These are phyloP conservation scores for Pyrenopolyporus hunteri DNA, from an alignment of 495 filamentous ascomycete genomes.

Conservation along the genomic window DNA sequence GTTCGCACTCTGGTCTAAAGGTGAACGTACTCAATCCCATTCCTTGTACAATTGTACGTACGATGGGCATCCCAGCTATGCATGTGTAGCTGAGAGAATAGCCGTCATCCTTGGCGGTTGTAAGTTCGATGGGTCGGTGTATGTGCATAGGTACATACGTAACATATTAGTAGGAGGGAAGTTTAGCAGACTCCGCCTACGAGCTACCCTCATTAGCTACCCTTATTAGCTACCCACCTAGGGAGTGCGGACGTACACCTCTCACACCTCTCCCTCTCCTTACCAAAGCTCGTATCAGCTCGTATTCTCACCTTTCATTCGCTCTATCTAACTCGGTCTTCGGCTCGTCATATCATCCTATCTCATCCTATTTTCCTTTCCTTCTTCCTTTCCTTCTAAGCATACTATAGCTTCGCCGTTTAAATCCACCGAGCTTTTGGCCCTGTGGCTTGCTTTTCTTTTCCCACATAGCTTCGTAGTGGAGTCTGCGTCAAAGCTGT, in stretches of 20 bases:
- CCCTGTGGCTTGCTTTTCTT: conserved; percentile 16
- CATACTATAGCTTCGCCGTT: conserved; percentile 23
- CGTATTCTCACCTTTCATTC: conserved; percentile 9
- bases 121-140: too few species aligned
- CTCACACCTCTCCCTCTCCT: neutral
- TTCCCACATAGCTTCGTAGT: neutral
- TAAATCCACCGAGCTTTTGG: conserved; percentile 6
- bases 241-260: neutral
- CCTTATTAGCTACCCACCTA: too few species aligned
- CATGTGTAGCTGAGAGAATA: neutral
- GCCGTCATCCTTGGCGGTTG: neutral
- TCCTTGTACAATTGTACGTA: too few species aligned
- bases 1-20: neutral
- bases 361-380: conserved; percentile 14
- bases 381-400: too few species aligned
- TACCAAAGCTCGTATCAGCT: conserved; percentile 19
- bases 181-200: conserved; percentile 19
- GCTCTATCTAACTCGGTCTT: neutral
- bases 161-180: conserved; percentile 4
- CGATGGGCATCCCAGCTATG: neutral
- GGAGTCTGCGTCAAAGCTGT: conserved; percentile 19
- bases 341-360: neutral
- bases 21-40: neutral
- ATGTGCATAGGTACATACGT: too few species aligned
- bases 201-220: neutral